A percentile compares a stretch with the other conserved stretches of the same genome.
Evolutionary conservation across 495 filamentous ascomycete genomes (phyloP).

Genomic region (Hypomontagnella submonticulosa): DNA sequence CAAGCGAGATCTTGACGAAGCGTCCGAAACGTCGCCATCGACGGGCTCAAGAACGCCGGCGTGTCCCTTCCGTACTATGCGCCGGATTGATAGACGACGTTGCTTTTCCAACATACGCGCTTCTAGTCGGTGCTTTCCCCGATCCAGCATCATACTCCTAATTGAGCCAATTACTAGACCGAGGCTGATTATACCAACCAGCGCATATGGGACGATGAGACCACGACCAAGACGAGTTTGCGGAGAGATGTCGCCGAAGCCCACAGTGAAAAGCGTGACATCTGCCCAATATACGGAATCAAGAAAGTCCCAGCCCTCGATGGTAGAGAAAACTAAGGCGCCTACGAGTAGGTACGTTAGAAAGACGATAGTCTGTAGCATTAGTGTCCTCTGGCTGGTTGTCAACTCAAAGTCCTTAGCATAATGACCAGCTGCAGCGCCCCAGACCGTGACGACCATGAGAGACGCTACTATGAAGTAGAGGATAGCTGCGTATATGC

Average conservation of each 20-base stretch:
- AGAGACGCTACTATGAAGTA: conserved; percentile 80
- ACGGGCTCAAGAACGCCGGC: conserved; percentile 64
- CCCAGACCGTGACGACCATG: conserved; percentile 74
- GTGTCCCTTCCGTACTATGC: conserved; percentile 59
- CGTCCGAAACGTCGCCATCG: conserved; percentile 42
- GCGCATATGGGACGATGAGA: conserved; percentile 81
- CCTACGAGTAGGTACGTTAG: conserved; percentile 80
- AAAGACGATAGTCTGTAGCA: conserved; percentile 87
- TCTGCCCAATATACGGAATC: conserved; percentile 87
- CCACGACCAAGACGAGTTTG: conserved; percentile 65
- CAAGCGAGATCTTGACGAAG: conserved; percentile 11
- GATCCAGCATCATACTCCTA: conserved; percentile 79
- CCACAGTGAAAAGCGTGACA: conserved; percentile 86
- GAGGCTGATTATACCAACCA: conserved; percentile 82
- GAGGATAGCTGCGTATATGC: conserved; percentile 75
- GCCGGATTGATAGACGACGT: conserved; percentile 64
- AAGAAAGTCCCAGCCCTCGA: conserved; percentile 83
- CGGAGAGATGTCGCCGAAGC: conserved; percentile 76
- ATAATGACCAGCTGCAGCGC: conserved; percentile 72
- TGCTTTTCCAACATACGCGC: conserved; percentile 78
- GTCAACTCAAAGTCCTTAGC: conserved; percentile 76
- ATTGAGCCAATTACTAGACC: conserved; percentile 89
- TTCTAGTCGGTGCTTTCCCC: conserved; percentile 74
- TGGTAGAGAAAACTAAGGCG: conserved; percentile 72
- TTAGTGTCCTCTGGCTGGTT: conserved; percentile 79